Evolutionary conservation across 2,329 filamentous ascomycete species (phyloP), one percentile per base, ranked within the genome.

Genomic region (Aspergillus terreus): DNA sequence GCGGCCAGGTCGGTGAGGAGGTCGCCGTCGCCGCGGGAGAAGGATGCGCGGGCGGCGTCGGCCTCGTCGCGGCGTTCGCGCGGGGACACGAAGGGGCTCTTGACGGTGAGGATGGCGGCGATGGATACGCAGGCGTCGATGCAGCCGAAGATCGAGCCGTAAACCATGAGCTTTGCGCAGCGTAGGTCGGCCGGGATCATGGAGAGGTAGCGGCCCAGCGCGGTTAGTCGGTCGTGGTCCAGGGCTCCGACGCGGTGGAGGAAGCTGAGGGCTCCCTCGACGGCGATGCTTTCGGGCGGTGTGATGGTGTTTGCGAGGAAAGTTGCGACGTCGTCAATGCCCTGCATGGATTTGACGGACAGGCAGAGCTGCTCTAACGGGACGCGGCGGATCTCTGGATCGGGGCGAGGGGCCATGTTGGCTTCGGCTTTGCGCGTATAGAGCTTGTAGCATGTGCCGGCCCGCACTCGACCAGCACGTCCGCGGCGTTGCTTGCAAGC

Each of bases 401-500:
- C 91, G 1, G 94, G 91, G 6, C 92, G 82, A 60, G 91, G 88
- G 2, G 84, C 79, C 92, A 97, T 96, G 68, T 89, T 81, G 50
- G 74, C 71, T 67, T 99, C 94, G 6, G 92, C 85, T 58, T 88
- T 89, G 52, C 86, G 82, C 1, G 94, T 97, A 71, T 90, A 99
- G 2, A 99, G 80, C 72, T 97, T 97, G 78, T 95, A 99, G 77
- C 92, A 97, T 59, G 84, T 85, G 50, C 94, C 94, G 21, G 88
- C 88, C 50, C 90, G 84, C 0, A 99, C 94, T 80, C 94, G 86
- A 65, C 94, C 94, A 25, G 94, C 94, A 76, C 94, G 87, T 66
- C 94, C 94, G 49, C 91, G 85, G 35, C 94, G 84, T 69, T 99
- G 94, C 71, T 96, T 96, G 69, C 92, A 96, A 4, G 94, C 92